Evolutionary conservation across 495 filamentous ascomycete species (phyloP).

Genomic region (Hypoxylon crocopeplum): DNA sequence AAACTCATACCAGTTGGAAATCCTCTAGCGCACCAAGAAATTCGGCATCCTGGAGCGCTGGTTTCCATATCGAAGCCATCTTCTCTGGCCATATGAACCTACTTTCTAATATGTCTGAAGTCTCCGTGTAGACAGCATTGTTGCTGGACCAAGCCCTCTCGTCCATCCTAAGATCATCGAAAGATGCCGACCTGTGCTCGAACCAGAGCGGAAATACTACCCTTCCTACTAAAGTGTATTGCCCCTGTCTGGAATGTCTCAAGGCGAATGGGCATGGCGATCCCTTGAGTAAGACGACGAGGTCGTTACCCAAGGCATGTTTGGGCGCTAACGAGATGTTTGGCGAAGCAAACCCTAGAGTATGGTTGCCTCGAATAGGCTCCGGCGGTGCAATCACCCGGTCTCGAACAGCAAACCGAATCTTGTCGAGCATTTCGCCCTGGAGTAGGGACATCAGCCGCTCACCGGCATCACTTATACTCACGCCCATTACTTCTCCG

Average conservation of each 20-base stretch:
- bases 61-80: slow-evolving; percentile 21
- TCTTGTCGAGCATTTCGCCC: slow-evolving; percentile 8
- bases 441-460: slow-evolving; percentile 5
- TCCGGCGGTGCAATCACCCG: slow-evolving; percentile 5
- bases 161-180: slow-evolving; percentile 7
- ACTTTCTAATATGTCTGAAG: slow-evolving; percentile 15
- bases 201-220: slow-evolving; percentile 18
- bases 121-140: slow-evolving; percentile 10
- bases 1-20: slow-evolving; percentile 16
- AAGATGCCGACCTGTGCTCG: slow-evolving; percentile 15
- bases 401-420: not conserved
- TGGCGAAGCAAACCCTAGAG: not conserved
- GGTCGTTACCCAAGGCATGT: not conserved
- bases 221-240: slow-evolving; percentile 9
- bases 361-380: slow-evolving; percentile 13
- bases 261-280: slow-evolving; percentile 10
- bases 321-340: not conserved
- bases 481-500: slow-evolving; percentile 11
- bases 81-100: slow-evolving; percentile 12
- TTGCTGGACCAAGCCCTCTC: slow-evolving; percentile 5
- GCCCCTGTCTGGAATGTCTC: not conserved
- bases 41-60: slow-evolving; percentile 3
- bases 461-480: not conserved
- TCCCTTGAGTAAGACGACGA: slow-evolving; percentile 14
- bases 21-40: slow-evolving; percentile 16